Percentiles rank a stretch among this genome's conserved stretches.
phyloP scores from a whole-genome alignment of 2,329 filamentous ascomycete species.

The Claviceps sorghi region DNA sequence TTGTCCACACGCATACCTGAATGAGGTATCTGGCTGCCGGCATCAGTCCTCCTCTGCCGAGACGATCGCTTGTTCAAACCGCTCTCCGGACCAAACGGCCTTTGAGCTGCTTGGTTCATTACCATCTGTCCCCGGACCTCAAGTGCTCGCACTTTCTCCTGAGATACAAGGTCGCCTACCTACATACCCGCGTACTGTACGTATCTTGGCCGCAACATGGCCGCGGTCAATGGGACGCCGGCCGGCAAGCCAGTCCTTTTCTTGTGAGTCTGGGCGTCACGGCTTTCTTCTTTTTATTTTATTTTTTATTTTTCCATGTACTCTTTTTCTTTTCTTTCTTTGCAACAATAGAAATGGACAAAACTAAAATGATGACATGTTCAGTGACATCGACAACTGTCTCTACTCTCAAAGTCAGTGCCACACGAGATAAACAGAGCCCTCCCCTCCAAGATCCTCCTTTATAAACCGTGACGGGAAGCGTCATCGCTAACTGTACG shows the following conservation, averaged over 20 bases:
- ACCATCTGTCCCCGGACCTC: not conserved
- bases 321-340: too few relatives aligned
- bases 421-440: not conserved
- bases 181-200: not conserved
- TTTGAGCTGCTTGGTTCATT: not conserved
- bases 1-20: not conserved
- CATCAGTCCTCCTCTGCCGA: too few relatives aligned
- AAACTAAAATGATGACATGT: not conserved
- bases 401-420: slow-evolving; percentile 71
- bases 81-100: not conserved
- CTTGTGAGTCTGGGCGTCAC: slow-evolving; percentile 18
- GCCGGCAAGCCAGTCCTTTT: slow-evolving; percentile 26
- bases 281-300: not conserved
- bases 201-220: slow-evolving; percentile 8
- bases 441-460: not conserved
- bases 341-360: not conserved
- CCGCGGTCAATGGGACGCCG: slow-evolving; percentile 19
- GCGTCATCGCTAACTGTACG: slow-evolving; percentile 1
- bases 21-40: too few relatives aligned
- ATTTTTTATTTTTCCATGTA: too few relatives aligned
- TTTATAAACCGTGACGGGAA: not conserved
- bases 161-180: not conserved
- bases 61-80: not conserved
- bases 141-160: not conserved
- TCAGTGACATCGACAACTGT: slow-evolving; percentile 97